Conservation (phyloP, 345 rosid genomes). For the Populus ilicifolia region DNA sequence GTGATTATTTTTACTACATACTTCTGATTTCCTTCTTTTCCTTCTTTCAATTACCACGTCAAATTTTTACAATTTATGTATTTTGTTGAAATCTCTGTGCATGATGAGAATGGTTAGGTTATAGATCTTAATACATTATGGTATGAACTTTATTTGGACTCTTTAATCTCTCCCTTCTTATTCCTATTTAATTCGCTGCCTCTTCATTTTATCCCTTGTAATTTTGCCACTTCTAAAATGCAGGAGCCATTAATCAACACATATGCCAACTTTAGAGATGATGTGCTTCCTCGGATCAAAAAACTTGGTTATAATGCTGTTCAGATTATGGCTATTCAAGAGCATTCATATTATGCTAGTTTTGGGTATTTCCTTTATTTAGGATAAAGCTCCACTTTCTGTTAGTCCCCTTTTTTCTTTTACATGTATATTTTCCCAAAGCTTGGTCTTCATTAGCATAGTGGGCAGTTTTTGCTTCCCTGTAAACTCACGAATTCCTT, state of each 20-base stretch:
- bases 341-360: conserved; percentile 95
- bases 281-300: conserved; percentile 94
- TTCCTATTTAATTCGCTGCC: background rate
- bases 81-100: background rate
- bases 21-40: no score
- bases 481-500: conserved; percentile 18
- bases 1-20: no score
- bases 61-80: background rate
- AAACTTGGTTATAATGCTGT: conserved; percentile 91
- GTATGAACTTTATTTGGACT: background rate
- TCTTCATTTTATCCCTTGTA: conserved; percentile 7
- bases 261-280: conserved; percentile 85
- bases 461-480: conserved; percentile 3
- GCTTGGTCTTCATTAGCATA: background rate
- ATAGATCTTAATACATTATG: background rate
- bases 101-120: background rate
- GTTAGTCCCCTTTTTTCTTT: background rate
- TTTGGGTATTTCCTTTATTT: conserved; percentile 65
- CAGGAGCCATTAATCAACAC: conserved; percentile 89
- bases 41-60: background rate
- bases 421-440: background rate
- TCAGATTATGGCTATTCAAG: conserved; percentile 98
- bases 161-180: background rate
- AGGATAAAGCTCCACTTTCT: background rate
- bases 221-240: conserved; percentile 22